Evolutionary conservation across 352 stramenopile species (phyloP), one percentile per base, ranked within the genome.

Genomic region (Phytophthora palmivora): DNA sequence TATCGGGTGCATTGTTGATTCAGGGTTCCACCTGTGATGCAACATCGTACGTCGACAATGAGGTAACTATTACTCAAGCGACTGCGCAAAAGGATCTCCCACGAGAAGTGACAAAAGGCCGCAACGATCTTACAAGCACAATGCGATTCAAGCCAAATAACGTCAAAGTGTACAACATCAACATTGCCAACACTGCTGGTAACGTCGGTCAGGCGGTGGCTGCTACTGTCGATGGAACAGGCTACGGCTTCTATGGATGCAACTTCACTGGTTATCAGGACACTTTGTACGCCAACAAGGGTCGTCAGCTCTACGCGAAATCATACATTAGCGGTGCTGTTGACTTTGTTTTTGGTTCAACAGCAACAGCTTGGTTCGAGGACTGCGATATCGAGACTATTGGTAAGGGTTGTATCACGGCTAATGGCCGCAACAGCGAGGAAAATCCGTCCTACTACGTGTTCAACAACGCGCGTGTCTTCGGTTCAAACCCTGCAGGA

Each of bases 151-250:
- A 66, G 24, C n/a, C 58, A 4, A 66, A 39, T 24, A 60, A 60
- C 18, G 58, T 66, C 16, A 66, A 21, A 15, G 58, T 66, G 33
- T 66, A 66, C 58, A 66, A 66, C 58, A 48, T 66, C 49, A 66
- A 66, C 33, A 48, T 66, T 5, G 58, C 49, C 41, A 66, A 63
- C 30, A 56, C 55, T 8, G 48, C 47, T n/a, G 57, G 57, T 5
- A 65, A 65, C 22, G 37, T 65, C 21, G 57, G 57, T 0, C 57
- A 65, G 26, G 57, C 57, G 6, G 57, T 65, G 19, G 57, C 57
- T 30, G 39, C 57, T 16, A 53, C 47, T 0, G 49, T 65, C 14
- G 57, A 65, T 21, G 57, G 47, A 0, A 53, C 57, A 2, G 47
- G 58, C 39, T 43, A 49, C 26, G 55, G 55, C 11, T 63, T 63